Percentiles rank a stretch among this genome's conserved stretches.
phyloP scores from a whole-genome alignment of 768 basidiomycete species.

The Pulveroboletus sp. region DNA sequence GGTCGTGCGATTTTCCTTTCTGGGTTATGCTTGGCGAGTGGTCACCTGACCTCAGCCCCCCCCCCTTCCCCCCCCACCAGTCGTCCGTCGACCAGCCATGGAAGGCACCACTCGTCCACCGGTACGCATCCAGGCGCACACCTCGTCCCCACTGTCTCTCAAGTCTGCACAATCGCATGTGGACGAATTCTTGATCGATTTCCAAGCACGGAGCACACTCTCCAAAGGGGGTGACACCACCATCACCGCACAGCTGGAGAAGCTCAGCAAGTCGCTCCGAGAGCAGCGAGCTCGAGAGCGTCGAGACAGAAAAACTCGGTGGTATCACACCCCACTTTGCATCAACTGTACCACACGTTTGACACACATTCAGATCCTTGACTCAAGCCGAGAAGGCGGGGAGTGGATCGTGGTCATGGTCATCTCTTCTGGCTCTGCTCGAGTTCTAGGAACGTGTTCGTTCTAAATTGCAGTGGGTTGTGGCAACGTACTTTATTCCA shows the following conservation, averaged over 20 bases:
- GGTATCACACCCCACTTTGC: not conserved
- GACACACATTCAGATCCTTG: slow-evolving; percentile 2
- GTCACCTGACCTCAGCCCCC: slow-evolving; percentile 15
- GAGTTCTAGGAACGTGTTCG: not conserved
- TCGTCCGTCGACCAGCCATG: slow-evolving; percentile 37
- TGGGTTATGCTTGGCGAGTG: not conserved
- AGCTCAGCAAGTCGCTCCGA: slow-evolving; percentile 47
- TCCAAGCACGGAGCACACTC: slow-evolving; percentile 42
- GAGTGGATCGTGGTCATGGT: not conserved
- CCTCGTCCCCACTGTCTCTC: slow-evolving; percentile 34
- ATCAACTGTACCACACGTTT: not conserved
- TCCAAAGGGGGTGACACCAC: slow-evolving; percentile 50
- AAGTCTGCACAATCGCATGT: slow-evolving; percentile 40
- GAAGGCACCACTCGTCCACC: slow-evolving; percentile 46
- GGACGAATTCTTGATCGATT: slow-evolving; percentile 45
- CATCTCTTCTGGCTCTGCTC: not conserved
- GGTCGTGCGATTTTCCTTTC: not conserved
- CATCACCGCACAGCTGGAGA: slow-evolving; percentile 56
- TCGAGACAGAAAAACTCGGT: slow-evolving; percentile 1
- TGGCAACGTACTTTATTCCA: not conserved
- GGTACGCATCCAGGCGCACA: slow-evolving; percentile 39
- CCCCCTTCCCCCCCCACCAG: too few relatives aligned
- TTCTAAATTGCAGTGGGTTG: too few relatives aligned
- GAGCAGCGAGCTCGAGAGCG: slow-evolving; percentile 38
- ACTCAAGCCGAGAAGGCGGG: not conserved